phyloP scores from a whole-genome alignment of 352 stramenopile species.

The Thalassiosira hispida region DNA sequence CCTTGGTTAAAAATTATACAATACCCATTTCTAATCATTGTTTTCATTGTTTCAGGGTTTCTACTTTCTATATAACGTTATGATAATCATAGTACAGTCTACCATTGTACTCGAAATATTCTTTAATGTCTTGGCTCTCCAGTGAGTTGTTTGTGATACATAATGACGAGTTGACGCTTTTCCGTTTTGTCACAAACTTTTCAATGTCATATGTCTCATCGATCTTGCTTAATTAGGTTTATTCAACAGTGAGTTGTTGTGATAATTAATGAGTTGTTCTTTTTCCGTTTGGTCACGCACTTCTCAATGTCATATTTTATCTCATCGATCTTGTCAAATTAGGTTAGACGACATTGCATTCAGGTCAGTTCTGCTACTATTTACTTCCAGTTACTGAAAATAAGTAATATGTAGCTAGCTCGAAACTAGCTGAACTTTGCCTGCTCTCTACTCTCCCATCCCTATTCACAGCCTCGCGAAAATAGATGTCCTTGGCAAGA shows the following conservation, averaged over 20 bases:
- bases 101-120: constrained; percentile 9
- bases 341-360: constrained; percentile 15
- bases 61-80: not conserved
- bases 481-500: constrained; percentile 31
- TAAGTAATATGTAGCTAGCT: too few species aligned
- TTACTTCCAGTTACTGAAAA: too few species aligned
- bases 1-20: not conserved
- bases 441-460: too few species aligned
- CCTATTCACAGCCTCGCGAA: constrained; percentile 4
- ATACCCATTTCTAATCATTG: not conserved
- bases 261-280: not conserved
- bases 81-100: not conserved
- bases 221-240: too few species aligned
- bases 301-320: too few species aligned
- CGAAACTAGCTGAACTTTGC: too few species aligned
- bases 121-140: constrained; percentile 6
- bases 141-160: constrained; percentile 5
- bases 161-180: not conserved
- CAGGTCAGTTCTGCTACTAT: too few species aligned
- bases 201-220: too few species aligned
- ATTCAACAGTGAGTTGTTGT: not conserved
- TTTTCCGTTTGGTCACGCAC: not conserved
- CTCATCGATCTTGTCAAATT: too few species aligned
- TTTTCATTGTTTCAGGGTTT: not conserved
- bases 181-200: not conserved